Evolutionary conservation across 2,329 filamentous ascomycete species (phyloP).

Genomic region (Myriosclerotinia duriaeana): DNA sequence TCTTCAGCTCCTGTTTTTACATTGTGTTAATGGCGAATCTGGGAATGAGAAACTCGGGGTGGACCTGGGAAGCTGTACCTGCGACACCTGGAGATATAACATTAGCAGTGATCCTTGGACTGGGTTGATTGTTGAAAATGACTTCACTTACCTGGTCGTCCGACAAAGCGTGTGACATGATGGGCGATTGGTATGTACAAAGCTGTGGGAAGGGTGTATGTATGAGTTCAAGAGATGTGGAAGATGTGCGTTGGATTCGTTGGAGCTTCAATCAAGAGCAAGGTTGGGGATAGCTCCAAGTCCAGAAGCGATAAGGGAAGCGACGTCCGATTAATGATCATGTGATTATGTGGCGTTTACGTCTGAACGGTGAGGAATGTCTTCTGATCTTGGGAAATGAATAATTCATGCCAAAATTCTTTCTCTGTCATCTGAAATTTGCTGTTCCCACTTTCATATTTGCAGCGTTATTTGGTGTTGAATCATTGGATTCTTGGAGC

Average conservation of each 20-base stretch:
- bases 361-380: constrained; percentile 20
- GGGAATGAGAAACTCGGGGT: not conserved
- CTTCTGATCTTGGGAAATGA: constrained; percentile 8
- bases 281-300: constrained; percentile 25
- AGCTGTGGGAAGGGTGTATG: constrained; percentile 18
- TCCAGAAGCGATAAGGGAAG: constrained; percentile 35
- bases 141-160: constrained; percentile 78
- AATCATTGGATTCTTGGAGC: constrained; percentile 16
- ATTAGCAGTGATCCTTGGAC: constrained; percentile 27
- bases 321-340: constrained; percentile 29
- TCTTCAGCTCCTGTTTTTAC: constrained; percentile 72
- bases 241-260: constrained; percentile 27
- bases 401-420: constrained; percentile 11
- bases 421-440: constrained; percentile 11
- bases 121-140: constrained; percentile 12
- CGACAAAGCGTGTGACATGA: constrained; percentile 94
- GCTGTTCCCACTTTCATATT: not conserved
- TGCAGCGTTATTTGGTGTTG: constrained; percentile 4
- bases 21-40: constrained; percentile 11
- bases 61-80: constrained; percentile 41
- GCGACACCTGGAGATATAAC: constrained; percentile 69
- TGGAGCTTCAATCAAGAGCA: constrained; percentile 26
- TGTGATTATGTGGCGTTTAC: constrained; percentile 27
- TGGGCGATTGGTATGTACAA: constrained; percentile 45
- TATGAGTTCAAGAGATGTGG: constrained; percentile 21